Evolutionary conservation across 345 rosid species (phyloP).

Genomic region (Ailanthus altissimus): DNA sequence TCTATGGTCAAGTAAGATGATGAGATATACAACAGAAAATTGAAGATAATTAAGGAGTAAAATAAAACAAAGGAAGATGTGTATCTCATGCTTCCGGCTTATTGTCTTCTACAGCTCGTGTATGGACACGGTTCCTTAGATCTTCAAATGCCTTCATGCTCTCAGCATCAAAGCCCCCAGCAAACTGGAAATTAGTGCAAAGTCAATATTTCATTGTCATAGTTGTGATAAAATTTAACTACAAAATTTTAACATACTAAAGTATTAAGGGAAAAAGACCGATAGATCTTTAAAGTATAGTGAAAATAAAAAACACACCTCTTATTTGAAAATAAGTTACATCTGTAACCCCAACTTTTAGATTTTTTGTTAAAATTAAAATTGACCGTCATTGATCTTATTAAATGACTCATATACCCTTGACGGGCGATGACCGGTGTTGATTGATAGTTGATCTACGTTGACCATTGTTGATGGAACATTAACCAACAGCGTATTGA

Average conservation of each 20-base stretch:
- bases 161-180: slow-evolving; percentile 96
- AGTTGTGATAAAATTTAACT: neutral
- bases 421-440: too few relatives aligned
- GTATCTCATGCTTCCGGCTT: slow-evolving; percentile 37
- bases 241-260: neutral
- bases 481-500: too few relatives aligned
- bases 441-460: too few relatives aligned
- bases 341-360: too few relatives aligned
- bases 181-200: slow-evolving; percentile 58
- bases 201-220: neutral
- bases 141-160: slow-evolving; percentile 99
- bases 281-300: too few relatives aligned
- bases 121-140: slow-evolving; percentile 66
- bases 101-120: slow-evolving; percentile 50
- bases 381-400: too few relatives aligned
- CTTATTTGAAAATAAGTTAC: too few relatives aligned
- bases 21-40: slow-evolving; percentile 31
- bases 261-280: too few relatives aligned
- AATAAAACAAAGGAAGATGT: slow-evolving; percentile 2
- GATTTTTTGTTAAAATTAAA: too few relatives aligned
- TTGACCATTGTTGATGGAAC: too few relatives aligned
- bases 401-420: too few relatives aligned
- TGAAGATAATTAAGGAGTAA: slow-evolving; percentile 8
- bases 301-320: too few relatives aligned
- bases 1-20: slow-evolving; percentile 4